A percentile compares a stretch with the other conserved stretches of the same genome.
These are phyloP conservation scores for Eimeria necatrix DNA, from an alignment of 169 alveolate genomes.

Conservation along the genomic window DNA sequence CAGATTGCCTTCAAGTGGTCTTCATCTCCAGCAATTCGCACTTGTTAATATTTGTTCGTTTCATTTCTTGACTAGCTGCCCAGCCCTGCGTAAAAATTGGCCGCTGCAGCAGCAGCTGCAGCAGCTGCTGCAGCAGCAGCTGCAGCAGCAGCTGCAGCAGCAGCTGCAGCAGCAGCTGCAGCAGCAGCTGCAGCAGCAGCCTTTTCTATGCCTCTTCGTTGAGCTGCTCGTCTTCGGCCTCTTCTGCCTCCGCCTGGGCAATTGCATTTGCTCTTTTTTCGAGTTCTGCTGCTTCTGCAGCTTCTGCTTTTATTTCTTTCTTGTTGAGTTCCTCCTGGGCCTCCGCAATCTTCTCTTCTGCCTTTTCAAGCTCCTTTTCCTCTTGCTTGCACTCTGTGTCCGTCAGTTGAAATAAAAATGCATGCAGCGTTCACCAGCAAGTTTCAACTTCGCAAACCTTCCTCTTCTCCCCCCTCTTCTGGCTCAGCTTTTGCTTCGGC, in stretches of 20 bases:
- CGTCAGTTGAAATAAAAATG: not conserved
- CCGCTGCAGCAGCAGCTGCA: too few species aligned
- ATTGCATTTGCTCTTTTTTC: conserved; percentile 9
- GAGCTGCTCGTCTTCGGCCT: conserved; percentile 40
- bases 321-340: conserved; percentile 57
- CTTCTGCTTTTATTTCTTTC: not conserved
- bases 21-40: too few species aligned
- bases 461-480: not conserved
- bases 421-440: not conserved
- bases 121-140: too few species aligned
- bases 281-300: not conserved
- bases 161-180: too few species aligned
- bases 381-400: conserved; percentile 45
- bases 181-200: not conserved
- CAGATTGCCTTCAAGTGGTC: too few species aligned
- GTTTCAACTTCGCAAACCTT: not conserved
- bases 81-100: too few species aligned
- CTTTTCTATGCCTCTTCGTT: conserved; percentile 17
- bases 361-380: conserved; percentile 63
- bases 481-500: not conserved
- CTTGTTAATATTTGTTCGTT: too few species aligned
- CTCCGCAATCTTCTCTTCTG: conserved; percentile 35
- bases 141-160: too few species aligned
- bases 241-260: conserved; percentile 43
- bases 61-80: too few species aligned